Base-by-base conservation (phyloP, 1,284 basidiomycete genomes). In the Puccinia brachypodii region DNA sequence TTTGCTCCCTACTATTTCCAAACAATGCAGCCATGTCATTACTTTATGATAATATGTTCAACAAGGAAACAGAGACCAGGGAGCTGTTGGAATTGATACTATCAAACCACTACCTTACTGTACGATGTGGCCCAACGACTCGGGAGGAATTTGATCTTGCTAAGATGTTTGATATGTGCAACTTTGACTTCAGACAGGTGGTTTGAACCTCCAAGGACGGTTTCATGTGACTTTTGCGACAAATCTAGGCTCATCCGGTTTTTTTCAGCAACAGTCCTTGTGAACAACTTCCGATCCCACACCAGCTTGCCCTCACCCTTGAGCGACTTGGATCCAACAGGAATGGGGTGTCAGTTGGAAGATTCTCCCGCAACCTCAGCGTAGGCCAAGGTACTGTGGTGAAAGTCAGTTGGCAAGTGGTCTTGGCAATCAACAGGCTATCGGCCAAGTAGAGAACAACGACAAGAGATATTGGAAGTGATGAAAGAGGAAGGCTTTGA, bases 301-400 rank as follows among this genome's bases (percentile, higher is more conserved):
- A 50, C 47, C 47, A 50, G n/a, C n/a, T n/a, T n/a, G n/a, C n/a
- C n/a, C n/a, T n/a, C n/a, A n/a, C n/a, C n/a, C n/a, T n/a, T n/a
- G 72, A 74, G 33, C 47, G 47, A 33, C 28, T 74, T 13, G 72
- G 72, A 19, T 50, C 42, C 22, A 74, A 74, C 36, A 31, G 72
- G 31, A 74, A 74, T 74, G 47, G 72, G 25, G 44, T 31, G 3
- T 31, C n/a, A 22, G 50, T 74, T 28, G 50, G 72, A 14, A 11
- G 31, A 50, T 74, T 74, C 36, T 25, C 28, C 16, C 42, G 31
- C 28, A 74, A 33, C 31, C 50, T 50, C n/a, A 56, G 38, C 19
- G 36, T 74, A 31, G 31, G 47, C 22, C 44, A 50, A 33, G 72
- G 72, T 31, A 25, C 9, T 19, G 72, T 74, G 14, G 50, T 74